These are phyloP conservation scores for Solanum etuberosum DNA, from an alignment of 257 asterid species.

Conservation along the genomic window DNA sequence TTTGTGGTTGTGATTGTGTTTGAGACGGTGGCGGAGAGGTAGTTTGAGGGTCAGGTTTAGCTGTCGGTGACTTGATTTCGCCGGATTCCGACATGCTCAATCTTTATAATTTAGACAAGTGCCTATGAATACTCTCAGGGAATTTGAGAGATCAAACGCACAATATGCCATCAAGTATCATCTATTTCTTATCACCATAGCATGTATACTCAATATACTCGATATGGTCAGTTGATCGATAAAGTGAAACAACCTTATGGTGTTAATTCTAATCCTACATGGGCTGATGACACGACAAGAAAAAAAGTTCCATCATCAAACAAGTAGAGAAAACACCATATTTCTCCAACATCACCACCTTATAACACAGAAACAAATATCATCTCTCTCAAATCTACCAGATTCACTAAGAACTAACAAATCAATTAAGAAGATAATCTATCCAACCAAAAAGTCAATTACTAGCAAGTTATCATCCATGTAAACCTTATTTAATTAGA, in stretches of 20 bases:
- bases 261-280: no score
- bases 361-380: background rate
- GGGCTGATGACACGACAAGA: no score
- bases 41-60: slow-evolving; percentile 2
- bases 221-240: no score
- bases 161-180: no score
- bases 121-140: no score
- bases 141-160: background rate
- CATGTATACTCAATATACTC: no score
- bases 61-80: background rate
- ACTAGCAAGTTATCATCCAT: background rate
- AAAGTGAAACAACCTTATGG: no score
- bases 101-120: background rate
- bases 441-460: background rate
- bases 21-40: slow-evolving; percentile 16
- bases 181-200: no score
- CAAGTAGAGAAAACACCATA: background rate
- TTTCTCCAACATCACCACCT: no score
- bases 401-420: background rate
- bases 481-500: background rate
- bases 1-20: no score
- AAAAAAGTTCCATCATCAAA: no score
- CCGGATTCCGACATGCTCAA: background rate
- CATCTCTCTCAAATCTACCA: no score
- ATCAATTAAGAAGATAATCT: background rate